Conservation (phyloP, 371 early-diverging fungal genomes). For the Zychaea mexicana region DNA sequence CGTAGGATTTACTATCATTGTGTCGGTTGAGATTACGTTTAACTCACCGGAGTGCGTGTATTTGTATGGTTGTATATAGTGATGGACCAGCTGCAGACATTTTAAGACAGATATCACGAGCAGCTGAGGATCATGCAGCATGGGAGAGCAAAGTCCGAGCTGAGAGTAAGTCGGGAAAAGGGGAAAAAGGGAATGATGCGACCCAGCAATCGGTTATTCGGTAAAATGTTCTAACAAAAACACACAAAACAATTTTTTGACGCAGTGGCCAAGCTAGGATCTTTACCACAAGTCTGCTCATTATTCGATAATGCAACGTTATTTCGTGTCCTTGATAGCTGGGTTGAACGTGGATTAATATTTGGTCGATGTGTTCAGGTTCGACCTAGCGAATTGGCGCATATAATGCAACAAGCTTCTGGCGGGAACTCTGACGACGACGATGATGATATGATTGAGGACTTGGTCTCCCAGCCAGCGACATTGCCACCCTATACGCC, state of each 20-base stretch:
- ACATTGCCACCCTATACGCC: constrained; percentile 6
- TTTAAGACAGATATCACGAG: background rate
- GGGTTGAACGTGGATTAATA: background rate
- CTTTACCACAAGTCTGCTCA: background rate
- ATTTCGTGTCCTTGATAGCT: constrained; percentile 1
- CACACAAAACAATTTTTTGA: background rate
- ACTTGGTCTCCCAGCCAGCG: background rate
- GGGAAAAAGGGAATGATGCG: background rate
- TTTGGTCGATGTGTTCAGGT: constrained; percentile 1
- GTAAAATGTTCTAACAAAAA: background rate
- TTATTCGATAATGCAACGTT: background rate
- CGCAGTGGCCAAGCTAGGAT: constrained; percentile 2
- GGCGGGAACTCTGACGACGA: background rate
- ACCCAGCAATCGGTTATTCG: constrained; percentile 1
- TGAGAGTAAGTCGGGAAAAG: background rate
- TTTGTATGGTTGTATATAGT: background rate
- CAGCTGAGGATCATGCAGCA: background rate
- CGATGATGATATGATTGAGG: constrained; percentile 1
- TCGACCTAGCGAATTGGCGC: background rate
- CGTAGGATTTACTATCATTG: background rate
- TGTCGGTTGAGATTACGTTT: no score
- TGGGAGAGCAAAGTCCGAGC: constrained; percentile 2
- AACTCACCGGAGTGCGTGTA: no score
- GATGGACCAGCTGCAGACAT: background rate
- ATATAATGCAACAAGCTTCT: background rate